A percentile compares a stretch with the other conserved stretches of the same genome.
Evolutionary conservation across 2,329 filamentous ascomycete genomes (phyloP).

Genomic region (Polychaeton citri): DNA sequence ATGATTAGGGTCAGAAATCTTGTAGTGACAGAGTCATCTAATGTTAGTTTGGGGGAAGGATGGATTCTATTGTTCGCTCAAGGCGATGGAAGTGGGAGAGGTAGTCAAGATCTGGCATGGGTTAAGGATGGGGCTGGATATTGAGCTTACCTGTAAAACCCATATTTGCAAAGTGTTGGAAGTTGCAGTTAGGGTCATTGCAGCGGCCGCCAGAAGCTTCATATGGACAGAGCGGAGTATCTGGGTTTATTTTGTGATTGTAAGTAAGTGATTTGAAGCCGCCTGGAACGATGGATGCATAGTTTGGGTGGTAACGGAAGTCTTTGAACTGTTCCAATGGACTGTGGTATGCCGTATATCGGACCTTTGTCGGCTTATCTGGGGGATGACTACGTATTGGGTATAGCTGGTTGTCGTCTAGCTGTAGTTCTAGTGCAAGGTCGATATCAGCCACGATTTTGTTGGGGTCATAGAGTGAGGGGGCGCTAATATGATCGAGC

Average conservation of each 20-base stretch:
- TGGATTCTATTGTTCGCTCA: no score
- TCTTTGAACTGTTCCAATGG: slow-evolving; percentile 71
- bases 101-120: no score
- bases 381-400: no score
- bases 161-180: slow-evolving; percentile 69
- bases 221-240: slow-evolving; percentile 60
- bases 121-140: background rate
- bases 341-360: slow-evolving; percentile 59
- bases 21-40: no score
- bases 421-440: slow-evolving; percentile 27
- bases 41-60: no score
- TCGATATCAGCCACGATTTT: slow-evolving; percentile 26
- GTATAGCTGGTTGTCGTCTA: no score
- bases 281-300: slow-evolving; percentile 51
- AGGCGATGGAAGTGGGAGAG: no score
- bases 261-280: slow-evolving; percentile 86
- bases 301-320: slow-evolving; percentile 80
- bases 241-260: slow-evolving; percentile 75
- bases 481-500: no score
- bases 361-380: no score
- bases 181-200: slow-evolving; percentile 59
- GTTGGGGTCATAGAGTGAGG: no score
- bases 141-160: slow-evolving; percentile 57
- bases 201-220: slow-evolving; percentile 61
- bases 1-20: no score